Percentiles rank a stretch among this genome's conserved stretches.
Evolutionary conservation across 345 rosid species (phyloP).

Genomic region (Acer saccharum): DNA sequence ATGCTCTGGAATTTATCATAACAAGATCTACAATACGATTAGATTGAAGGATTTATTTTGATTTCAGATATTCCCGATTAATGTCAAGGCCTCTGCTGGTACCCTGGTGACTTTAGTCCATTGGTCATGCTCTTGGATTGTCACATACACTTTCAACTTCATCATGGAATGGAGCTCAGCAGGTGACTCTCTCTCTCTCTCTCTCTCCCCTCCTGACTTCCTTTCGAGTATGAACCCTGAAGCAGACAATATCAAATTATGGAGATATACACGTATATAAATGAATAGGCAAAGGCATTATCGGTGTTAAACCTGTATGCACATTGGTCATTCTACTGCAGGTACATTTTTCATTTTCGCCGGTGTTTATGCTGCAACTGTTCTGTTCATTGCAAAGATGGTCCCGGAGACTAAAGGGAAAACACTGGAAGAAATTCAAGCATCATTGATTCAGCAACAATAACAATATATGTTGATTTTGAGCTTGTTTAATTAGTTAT

Average conservation of each 20-base stretch:
- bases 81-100: neutral
- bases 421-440: constrained; percentile 63
- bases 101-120: neutral
- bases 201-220: neutral
- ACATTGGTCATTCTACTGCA: constrained; percentile 10
- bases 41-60: neutral
- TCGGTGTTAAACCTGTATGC: neutral
- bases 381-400: constrained; percentile 39
- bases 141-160: neutral
- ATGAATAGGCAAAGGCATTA: neutral
- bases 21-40: too few relatives aligned
- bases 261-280: neutral
- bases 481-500: too few relatives aligned
- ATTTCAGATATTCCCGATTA: constrained; percentile 4
- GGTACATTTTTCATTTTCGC: constrained; percentile 54
- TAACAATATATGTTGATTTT: too few relatives aligned
- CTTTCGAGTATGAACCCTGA: too few relatives aligned
- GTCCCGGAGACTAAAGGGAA: constrained; percentile 66
- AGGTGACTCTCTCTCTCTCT: neutral
- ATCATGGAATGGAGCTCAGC: neutral
- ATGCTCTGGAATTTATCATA: too few relatives aligned
- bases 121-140: neutral
- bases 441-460: constrained; percentile 13
- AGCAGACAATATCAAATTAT: neutral
- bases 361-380: constrained; percentile 24